phyloP scores from a whole-genome alignment of 2,329 filamentous ascomycete genomes.

The Fusarium sp. region DNA sequence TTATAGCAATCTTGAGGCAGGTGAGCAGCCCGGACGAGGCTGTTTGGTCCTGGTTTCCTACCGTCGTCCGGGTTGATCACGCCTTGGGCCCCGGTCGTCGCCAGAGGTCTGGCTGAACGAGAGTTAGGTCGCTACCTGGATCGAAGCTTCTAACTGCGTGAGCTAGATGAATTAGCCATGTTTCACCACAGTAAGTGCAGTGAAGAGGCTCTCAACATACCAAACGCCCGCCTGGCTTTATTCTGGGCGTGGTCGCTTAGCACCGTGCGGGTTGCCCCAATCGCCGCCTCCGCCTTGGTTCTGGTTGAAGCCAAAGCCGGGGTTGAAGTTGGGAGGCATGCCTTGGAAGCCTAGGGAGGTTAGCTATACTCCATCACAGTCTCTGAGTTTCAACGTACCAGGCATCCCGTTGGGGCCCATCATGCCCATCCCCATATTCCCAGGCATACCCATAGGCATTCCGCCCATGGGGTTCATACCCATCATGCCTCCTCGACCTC shows the following conservation, averaged over 20 bases:
- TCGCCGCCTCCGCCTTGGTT: slow-evolving; percentile 62
- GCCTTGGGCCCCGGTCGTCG: neutral
- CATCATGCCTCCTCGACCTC: slow-evolving; percentile 65
- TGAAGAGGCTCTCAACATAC: neutral
- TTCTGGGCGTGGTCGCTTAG: slow-evolving; percentile 83
- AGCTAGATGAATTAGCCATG: neutral
- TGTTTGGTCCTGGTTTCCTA: neutral
- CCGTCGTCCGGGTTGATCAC: neutral
- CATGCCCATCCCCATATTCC: slow-evolving; percentile 66
- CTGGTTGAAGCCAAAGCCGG: slow-evolving; percentile 73
- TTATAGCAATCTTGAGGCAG: neutral
- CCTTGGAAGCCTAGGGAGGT: slow-evolving; percentile 70
- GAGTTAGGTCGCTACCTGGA: neutral
- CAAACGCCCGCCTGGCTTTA: slow-evolving; percentile 45
- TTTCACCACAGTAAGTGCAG: neutral
- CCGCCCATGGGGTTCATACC: slow-evolving; percentile 61
- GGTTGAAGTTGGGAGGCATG: slow-evolving; percentile 78
- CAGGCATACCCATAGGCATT: slow-evolving; percentile 69
- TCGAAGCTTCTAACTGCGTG: neutral
- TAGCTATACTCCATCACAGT: slow-evolving; percentile 23
- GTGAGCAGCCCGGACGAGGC: neutral
- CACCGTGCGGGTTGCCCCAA: slow-evolving; percentile 84
- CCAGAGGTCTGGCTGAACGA: neutral
- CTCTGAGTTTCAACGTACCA: slow-evolving; percentile 43
- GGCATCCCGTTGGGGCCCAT: slow-evolving; percentile 63